phyloP scores from a whole-genome alignment of 805 yeast species.

The Sugiyamaella floridensis region DNA sequence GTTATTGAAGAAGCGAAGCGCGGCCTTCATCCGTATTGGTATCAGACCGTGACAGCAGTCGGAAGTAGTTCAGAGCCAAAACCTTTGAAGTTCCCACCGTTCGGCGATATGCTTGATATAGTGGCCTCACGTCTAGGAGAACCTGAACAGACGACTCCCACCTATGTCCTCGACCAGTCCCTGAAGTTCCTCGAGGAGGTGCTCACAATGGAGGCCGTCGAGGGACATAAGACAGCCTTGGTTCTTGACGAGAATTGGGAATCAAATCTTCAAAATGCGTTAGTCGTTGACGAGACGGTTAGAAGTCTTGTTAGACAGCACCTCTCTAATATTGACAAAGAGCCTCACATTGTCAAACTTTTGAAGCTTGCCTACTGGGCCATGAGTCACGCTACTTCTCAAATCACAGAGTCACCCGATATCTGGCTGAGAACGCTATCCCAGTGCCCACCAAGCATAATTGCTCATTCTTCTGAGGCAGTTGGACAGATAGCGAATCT shows the following conservation, averaged over 20 bases:
- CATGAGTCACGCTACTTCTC: conserved; percentile 5
- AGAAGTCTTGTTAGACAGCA: conserved; percentile 25
- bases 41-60: conserved; percentile 43
- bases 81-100: conserved; percentile 47
- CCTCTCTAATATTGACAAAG: conserved; percentile 13
- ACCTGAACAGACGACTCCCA: conserved; percentile 5
- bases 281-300: conserved; percentile 54
- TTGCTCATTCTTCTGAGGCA: neutral
- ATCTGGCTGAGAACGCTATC: conserved; percentile 18
- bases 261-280: conserved; percentile 57
- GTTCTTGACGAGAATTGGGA: conserved; percentile 71
- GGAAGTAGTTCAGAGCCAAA: conserved; percentile 26
- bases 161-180: conserved; percentile 29
- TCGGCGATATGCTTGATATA: conserved; percentile 33
- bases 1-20: conserved; percentile 70
- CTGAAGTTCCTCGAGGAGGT: conserved; percentile 50
- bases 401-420: conserved; percentile 6
- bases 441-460: conserved; percentile 15
- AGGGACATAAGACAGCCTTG: conserved; percentile 47
- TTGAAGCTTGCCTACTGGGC: conserved; percentile 36
- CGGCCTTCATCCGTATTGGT: conserved; percentile 84
- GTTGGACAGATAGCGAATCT: neutral
- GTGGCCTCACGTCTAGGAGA: conserved; percentile 5
- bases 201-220: conserved; percentile 58
- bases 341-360: conserved; percentile 18